A percentile compares a stretch with the other conserved stretches of the same genome.
phyloP scores from a whole-genome alignment of 1,139 yeast species.

The Sugiyamaella novakii region DNA sequence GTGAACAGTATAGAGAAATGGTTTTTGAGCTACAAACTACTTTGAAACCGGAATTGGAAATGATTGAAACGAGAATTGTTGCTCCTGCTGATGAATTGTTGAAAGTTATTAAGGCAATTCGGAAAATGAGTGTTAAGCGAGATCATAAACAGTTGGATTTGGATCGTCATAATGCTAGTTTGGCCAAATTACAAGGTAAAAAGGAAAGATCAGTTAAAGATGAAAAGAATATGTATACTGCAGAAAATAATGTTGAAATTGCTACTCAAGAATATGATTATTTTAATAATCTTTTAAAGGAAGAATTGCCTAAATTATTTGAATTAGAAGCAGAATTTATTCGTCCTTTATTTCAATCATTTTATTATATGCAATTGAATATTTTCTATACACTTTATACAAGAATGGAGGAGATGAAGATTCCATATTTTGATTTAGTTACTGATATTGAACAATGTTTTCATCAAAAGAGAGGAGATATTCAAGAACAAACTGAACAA shows the following conservation, averaged over 20 bases:
- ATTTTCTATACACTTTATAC: conserved; percentile 89
- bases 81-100: conserved; percentile 91
- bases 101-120: conserved; percentile 73
- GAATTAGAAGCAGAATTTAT: conserved; percentile 89
- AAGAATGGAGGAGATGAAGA: conserved; percentile 93
- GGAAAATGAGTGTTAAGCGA: conserved; percentile 94
- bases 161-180: conserved; percentile 75
- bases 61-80: conserved; percentile 86
- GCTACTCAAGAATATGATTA: conserved; percentile 96
- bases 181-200: conserved; percentile 74
- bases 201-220: conserved; percentile 83
- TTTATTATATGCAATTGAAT: conserved; percentile 96
- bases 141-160: conserved; percentile 93
- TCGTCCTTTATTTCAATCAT: conserved; percentile 87
- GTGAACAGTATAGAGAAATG: conserved; percentile 86
- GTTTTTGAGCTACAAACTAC: conserved; percentile 84
- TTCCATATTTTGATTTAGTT: conserved; percentile 87
- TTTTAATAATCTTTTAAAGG: conserved; percentile 90
- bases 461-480: conserved; percentile 77
- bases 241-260: conserved; percentile 84
- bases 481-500: conserved; percentile 85
- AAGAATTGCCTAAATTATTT: conserved; percentile 83
- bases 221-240: conserved; percentile 84
- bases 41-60: conserved; percentile 87
- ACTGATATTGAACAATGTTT: conserved; percentile 84